Conservation (phyloP, 768 basidiomycete species). For the Hirschioporus abietinus region DNA sequence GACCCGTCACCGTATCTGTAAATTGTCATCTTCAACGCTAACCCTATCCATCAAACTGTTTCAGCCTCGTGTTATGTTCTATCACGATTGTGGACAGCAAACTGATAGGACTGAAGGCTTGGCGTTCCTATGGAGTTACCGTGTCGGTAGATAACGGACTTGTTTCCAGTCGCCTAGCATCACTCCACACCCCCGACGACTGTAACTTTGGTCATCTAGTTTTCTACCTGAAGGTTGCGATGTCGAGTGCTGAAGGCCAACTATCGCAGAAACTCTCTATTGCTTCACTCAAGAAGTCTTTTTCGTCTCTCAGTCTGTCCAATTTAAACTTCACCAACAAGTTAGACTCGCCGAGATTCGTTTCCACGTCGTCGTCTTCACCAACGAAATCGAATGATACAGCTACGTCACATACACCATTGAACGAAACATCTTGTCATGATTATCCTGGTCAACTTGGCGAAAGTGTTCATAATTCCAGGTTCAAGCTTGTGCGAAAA, state of each 20-base stretch:
- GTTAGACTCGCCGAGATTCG: too few species aligned
- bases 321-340: not conserved
- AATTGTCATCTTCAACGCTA: too few species aligned
- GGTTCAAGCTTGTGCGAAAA: constrained; percentile 50
- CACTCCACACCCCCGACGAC: not conserved
- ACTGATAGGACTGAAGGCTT: too few species aligned
- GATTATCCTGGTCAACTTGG: constrained; percentile 35
- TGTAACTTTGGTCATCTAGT: too few species aligned
- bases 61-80: too few species aligned
- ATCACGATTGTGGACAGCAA: too few species aligned
- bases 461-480: constrained; percentile 35
- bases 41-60: too few species aligned
- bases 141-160: not conserved
- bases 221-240: not conserved
- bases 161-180: not conserved
- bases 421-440: not conserved
- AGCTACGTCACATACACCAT: too few species aligned
- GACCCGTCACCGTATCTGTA: too few species aligned
- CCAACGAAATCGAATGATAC: not conserved
- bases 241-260: not conserved
- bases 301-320: not conserved
- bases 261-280: not conserved
- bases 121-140: not conserved
- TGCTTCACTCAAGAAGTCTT: not conserved
- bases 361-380: not conserved